Percentiles rank a stretch among this genome's conserved stretches.
Evolutionary conservation across 2,329 filamentous ascomycete genomes (phyloP).

Genomic region (Setomelanomma holmii): DNA sequence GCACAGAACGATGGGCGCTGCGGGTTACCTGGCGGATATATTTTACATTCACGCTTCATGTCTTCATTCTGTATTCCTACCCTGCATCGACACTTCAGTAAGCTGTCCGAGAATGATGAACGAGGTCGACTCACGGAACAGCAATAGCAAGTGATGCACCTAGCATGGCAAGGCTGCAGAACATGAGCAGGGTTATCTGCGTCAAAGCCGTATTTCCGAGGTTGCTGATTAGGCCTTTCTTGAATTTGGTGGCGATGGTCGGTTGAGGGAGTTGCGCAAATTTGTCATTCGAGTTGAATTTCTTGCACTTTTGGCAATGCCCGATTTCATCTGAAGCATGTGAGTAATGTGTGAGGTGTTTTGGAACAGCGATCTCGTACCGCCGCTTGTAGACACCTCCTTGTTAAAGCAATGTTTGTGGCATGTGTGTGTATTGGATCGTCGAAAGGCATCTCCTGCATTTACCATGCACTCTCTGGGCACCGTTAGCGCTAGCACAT

Average conservation of each 20-base stretch:
- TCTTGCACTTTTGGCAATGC: slow-evolving; percentile 42
- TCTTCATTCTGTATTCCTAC: slow-evolving; percentile 8
- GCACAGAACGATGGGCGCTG: slow-evolving; percentile 10
- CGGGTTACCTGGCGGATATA: background rate
- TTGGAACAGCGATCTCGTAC: slow-evolving; percentile 12
- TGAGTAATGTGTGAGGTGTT: too few relatives aligned
- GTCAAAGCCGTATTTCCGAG: slow-evolving; percentile 40
- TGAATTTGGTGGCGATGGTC: slow-evolving; percentile 40
- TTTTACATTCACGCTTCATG: slow-evolving; percentile 12
- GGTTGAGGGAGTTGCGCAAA: slow-evolving; percentile 31
- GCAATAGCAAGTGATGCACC: slow-evolving; percentile 26
- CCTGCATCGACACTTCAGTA: background rate
- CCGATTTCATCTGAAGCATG: slow-evolving; percentile 33
- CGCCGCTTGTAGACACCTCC: slow-evolving; percentile 27
- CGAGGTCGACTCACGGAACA: slow-evolving; percentile 13
- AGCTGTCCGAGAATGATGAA: background rate
- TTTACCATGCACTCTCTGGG: slow-evolving; percentile 43
- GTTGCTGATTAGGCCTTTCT: slow-evolving; percentile 38
- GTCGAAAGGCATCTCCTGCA: slow-evolving; percentile 32
- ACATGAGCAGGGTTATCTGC: slow-evolving; percentile 35
- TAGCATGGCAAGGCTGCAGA: slow-evolving; percentile 29
- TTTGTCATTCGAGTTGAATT: slow-evolving; percentile 30
- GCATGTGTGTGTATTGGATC: slow-evolving; percentile 31
- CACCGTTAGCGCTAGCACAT: background rate
- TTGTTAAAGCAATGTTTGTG: slow-evolving; percentile 40